These are phyloP conservation scores for Dothiorella sarmentorum DNA, from an alignment of 2,329 filamentous ascomycete species.

Conservation along the genomic window DNA sequence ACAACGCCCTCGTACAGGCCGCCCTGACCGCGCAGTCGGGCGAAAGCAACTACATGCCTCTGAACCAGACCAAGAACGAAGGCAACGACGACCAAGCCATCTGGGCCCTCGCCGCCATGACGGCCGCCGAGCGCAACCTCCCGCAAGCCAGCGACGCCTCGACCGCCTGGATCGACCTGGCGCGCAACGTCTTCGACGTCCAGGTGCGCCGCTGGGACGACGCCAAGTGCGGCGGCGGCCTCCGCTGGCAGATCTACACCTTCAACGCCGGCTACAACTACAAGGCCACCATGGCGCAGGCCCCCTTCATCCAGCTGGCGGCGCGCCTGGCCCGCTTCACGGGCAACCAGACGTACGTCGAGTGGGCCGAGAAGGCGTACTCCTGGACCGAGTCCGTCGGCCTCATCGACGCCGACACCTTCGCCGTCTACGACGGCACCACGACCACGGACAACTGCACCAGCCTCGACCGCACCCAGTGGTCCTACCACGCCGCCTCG, in stretches of 20 bases:
- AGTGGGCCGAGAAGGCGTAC: conserved; percentile 68
- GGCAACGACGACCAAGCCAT: conserved; percentile 75
- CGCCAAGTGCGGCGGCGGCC: conserved; percentile 64
- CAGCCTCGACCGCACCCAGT: conserved; percentile 50
- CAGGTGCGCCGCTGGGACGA: conserved; percentile 69
- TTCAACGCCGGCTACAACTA: conserved; percentile 75
- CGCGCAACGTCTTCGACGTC: conserved; percentile 68
- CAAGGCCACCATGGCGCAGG: conserved; percentile 80
- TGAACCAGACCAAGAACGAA: conserved; percentile 44
- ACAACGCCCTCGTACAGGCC: conserved; percentile 41
- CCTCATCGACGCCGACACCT: conserved; percentile 51
- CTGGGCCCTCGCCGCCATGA: conserved; percentile 66
- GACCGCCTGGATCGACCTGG: conserved; percentile 65
- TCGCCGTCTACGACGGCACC: conserved; percentile 43
- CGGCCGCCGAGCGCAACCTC: conserved; percentile 66
- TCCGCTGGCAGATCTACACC: conserved; percentile 78
- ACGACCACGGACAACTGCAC: conserved; percentile 47
- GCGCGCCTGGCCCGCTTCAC: conserved; percentile 71
- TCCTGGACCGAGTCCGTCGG: conserved; percentile 51
- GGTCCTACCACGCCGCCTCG: conserved; percentile 57
- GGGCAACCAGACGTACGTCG: conserved; percentile 53
- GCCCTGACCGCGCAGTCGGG: conserved; percentile 43
- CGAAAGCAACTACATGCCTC: conserved; percentile 43
- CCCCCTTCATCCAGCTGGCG: conserved; percentile 77
- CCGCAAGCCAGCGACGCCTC: conserved; percentile 53